A percentile compares a stretch with the other conserved stretches of the same genome.
phyloP scores from a whole-genome alignment of 2,329 filamentous ascomycete species.

The Chaetomium strumarium region DNA sequence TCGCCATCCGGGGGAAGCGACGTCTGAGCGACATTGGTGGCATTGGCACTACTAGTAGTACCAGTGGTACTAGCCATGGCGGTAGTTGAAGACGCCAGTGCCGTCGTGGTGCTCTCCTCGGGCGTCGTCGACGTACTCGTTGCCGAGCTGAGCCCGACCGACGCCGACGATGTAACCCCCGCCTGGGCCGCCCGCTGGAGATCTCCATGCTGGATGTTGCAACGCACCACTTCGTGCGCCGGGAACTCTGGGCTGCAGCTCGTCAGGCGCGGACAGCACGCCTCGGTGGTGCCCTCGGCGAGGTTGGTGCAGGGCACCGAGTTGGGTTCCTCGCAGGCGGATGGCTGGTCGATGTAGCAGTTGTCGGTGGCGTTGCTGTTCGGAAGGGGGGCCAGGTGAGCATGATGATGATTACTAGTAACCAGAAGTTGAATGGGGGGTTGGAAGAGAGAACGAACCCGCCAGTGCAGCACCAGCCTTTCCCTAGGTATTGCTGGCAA shows the following conservation, averaged over 20 bases:
- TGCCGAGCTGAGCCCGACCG: neutral
- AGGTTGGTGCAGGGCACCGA: slow-evolving; percentile 8
- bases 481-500: slow-evolving; percentile 8
- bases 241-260: neutral
- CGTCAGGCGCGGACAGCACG: slow-evolving; percentile 13
- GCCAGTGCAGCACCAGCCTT: slow-evolving; percentile 11
- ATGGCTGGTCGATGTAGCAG: slow-evolving; percentile 11
- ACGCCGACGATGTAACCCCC: neutral
- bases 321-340: slow-evolving; percentile 7
- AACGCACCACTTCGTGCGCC: slow-evolving; percentile 4
- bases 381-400: neutral
- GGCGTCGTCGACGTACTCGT: neutral
- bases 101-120: neutral
- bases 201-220: slow-evolving; percentile 9
- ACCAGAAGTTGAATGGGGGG: neutral
- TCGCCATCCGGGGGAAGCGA: no score
- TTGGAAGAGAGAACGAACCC: neutral
- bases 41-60: neutral
- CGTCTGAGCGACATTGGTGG: no score
- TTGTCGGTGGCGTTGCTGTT: slow-evolving; percentile 6
- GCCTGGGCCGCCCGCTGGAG: neutral
- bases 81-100: neutral
- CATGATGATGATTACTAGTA: neutral
- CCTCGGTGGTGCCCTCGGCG: slow-evolving; percentile 1
- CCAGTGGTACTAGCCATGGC: neutral